Base-by-base conservation (phyloP, 1,284 basidiomycete species). In the Salmacisia buchloeana region DNA sequence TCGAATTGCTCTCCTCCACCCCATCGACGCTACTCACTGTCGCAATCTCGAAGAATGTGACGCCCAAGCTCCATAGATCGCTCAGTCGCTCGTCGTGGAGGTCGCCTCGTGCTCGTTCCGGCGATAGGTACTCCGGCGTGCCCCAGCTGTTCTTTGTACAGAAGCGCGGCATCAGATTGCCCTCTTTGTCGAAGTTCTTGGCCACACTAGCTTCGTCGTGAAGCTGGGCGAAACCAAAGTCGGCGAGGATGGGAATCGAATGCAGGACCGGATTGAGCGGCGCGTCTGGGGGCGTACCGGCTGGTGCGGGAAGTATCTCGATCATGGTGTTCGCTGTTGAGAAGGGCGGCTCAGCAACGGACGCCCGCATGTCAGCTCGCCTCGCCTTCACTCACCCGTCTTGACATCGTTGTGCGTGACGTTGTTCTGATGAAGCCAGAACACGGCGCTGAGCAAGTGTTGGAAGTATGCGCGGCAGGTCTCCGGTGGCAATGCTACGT, bases 401-500 rank as follows among this genome's bases (percentile, higher is more conserved):
- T 78, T 76, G 62, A 76, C 71, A 49, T 75, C 73, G 58, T 59
- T 71, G 59, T 76, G 74, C 15, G 69, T 71, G 21, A 73, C 67
- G 36, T 61, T 49, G 57, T 69, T 58, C 39, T 68, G 63, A 21
- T 76, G 74, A 3, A 76, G 69, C 74, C 74, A 76, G 45, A 68
- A 66, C 9, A 76, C 41, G 1, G 67, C 72, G 0, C 67, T 67
- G 0, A 72, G 63, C 1, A 74, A 63, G 41, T 72, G 70, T 54
- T 66, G 56, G 39, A 73, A 76, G 66, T 70, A 76, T 21, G 61
- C 66, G 45, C 64, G 58, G 59, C 68, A 72, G 21, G 66, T 41
- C 2, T 63, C 61, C n/a, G 68, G 62, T 9, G 71, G 65, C 7
- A 74, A 64, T 34, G 69, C 66, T n/a, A 74, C 71, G 56, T 69